Evolutionary conservation across 768 basidiomycete genomes (phyloP).

Genomic region (Auriscalpium vulgare): DNA sequence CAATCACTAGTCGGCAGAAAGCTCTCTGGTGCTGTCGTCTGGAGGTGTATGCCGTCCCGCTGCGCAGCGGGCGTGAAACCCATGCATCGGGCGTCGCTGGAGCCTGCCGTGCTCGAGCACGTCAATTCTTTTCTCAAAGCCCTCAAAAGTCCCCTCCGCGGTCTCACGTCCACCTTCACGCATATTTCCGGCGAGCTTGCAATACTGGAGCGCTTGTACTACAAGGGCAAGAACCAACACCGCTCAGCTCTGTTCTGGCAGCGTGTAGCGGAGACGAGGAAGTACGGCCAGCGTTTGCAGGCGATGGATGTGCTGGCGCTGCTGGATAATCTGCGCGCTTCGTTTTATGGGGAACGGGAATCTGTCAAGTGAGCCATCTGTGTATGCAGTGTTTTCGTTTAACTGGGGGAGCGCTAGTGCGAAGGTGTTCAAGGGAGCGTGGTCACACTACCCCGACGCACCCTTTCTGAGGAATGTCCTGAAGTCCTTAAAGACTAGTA

Average conservation of each 20-base stretch:
- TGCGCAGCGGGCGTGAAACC: constrained; percentile 7
- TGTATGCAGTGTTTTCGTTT: neutral
- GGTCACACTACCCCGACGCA: constrained; percentile 51
- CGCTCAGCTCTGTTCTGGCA: constrained; percentile 63
- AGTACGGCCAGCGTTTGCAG: constrained; percentile 34
- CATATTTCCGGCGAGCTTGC: constrained; percentile 44
- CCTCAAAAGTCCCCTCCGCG: constrained; percentile 47
- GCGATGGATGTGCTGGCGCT: constrained; percentile 17
- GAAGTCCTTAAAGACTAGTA: constrained; percentile 29
- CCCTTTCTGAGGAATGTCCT: constrained; percentile 26
- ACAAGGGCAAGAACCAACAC: constrained; percentile 79
- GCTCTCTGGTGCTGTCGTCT: no score
- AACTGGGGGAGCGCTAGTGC: constrained; percentile 28
- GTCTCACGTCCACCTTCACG: constrained; percentile 36
- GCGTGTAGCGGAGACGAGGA: constrained; percentile 52
- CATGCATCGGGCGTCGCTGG: constrained; percentile 17
- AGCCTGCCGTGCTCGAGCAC: constrained; percentile 21
- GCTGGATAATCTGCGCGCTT: constrained; percentile 31
- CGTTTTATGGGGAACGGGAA: constrained; percentile 41
- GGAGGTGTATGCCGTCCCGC: no score
- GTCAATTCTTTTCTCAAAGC: constrained; percentile 56
- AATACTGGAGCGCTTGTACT: constrained; percentile 60
- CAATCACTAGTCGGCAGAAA: no score
- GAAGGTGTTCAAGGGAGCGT: constrained; percentile 49
- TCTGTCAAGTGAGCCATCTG: constrained; percentile 29